A percentile compares a stretch with the other conserved stretches of the same genome.
Evolutionary conservation across 2,329 filamentous ascomycete genomes (phyloP).

Genomic region (Trichoderma sp.): DNA sequence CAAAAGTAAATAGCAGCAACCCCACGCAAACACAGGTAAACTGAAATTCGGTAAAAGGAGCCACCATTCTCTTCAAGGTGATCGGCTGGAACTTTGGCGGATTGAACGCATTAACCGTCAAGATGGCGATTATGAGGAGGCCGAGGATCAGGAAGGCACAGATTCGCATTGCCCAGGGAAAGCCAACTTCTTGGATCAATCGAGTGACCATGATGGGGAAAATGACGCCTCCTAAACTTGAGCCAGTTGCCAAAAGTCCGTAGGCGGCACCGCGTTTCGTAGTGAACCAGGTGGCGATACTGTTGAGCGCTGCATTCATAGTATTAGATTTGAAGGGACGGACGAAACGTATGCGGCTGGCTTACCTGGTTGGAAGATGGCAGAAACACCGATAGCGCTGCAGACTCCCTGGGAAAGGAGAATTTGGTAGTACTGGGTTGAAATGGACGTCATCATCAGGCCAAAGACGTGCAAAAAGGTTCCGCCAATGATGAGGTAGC

Average conservation of each 20-base stretch:
- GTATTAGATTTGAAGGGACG: neutral
- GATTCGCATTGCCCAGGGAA: conserved; percentile 44
- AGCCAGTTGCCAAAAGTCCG: conserved; percentile 41
- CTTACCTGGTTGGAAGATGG: conserved; percentile 38
- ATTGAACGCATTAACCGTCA: conserved; percentile 38
- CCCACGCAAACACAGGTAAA: conserved; percentile 34
- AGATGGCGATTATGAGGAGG: conserved; percentile 38
- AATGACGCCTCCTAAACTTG: conserved; percentile 43
- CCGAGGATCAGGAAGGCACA: conserved; percentile 42
- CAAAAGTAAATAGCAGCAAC: conserved; percentile 37
- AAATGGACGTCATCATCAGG: conserved; percentile 63
- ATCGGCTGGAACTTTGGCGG: conserved; percentile 35
- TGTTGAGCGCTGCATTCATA: conserved; percentile 33
- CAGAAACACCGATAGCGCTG: conserved; percentile 40
- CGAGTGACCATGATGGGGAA: conserved; percentile 45
- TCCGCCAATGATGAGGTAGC: conserved; percentile 54
- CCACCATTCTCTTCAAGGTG: conserved; percentile 34
- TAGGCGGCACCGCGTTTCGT: conserved; percentile 40
- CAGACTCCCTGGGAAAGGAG: conserved; percentile 44
- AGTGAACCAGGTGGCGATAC: conserved; percentile 40
- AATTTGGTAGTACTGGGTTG: conserved; percentile 45
- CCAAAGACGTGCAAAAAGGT: conserved; percentile 60
- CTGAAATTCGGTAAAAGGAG: conserved; percentile 36
- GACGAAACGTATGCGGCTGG: neutral
- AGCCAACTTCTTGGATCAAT: conserved; percentile 41